A percentile compares a stretch with the other conserved stretches of the same genome.
Conservation (phyloP, 352 stramenopile genomes). For the Phytophthora pinifolia region DNA sequence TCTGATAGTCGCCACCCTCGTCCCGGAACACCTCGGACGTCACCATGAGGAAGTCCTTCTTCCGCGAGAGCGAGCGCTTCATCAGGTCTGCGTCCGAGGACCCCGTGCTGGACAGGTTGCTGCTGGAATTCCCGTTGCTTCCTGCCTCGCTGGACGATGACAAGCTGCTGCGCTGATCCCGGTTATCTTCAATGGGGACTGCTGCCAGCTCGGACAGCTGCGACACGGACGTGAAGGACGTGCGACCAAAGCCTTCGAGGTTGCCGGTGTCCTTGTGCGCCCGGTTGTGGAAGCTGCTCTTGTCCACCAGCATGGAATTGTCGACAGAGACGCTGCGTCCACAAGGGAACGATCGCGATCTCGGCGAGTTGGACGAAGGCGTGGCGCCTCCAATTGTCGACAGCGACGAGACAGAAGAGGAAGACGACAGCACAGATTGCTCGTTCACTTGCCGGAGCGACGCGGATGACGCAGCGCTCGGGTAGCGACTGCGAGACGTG, state of each 20-base stretch:
- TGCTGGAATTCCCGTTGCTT: constrained; percentile 24
- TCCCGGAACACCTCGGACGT: constrained; percentile 88
- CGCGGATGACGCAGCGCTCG: constrained; percentile 43
- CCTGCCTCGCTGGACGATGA: constrained; percentile 49
- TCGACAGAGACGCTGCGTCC: constrained; percentile 51
- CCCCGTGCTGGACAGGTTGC: constrained; percentile 27
- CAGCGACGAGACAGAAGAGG: constrained; percentile 44
- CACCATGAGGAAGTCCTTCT: constrained; percentile 91
- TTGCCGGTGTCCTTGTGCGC: constrained; percentile 45
- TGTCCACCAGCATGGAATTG: constrained; percentile 45
- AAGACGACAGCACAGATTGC: constrained; percentile 38
- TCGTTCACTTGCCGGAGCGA: constrained; percentile 39
- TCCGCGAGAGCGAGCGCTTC: constrained; percentile 82
- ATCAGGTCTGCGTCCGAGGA: constrained; percentile 69
- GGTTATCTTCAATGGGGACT: constrained; percentile 25
- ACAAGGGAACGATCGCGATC: constrained; percentile 27
- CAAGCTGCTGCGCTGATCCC: constrained; percentile 42
- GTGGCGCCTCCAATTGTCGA: constrained; percentile 29
- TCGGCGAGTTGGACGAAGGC: constrained; percentile 31
- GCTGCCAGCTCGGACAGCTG: constrained; percentile 53
- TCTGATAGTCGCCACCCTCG: constrained; percentile 84
- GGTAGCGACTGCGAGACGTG: constrained; percentile 48
- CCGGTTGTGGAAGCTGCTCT: constrained; percentile 46
- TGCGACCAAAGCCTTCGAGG: constrained; percentile 61
- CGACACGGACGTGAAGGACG: constrained; percentile 76